These are phyloP conservation scores for Sclerotinia nivalis DNA, from an alignment of 2,329 filamentous ascomycete genomes.

Conservation along the genomic window DNA sequence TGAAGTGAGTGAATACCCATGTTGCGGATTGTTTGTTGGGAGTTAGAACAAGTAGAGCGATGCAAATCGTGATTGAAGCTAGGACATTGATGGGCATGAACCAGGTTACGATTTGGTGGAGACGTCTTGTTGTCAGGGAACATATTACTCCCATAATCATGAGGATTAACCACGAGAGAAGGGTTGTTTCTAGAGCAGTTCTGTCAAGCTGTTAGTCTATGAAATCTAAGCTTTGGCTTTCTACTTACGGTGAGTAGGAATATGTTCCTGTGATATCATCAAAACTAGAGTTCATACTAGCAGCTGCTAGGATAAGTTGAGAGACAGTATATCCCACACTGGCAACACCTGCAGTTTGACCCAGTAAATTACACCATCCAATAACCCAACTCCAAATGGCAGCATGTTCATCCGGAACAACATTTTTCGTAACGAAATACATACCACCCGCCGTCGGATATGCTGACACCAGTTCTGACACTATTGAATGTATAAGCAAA, in stretches of 20 bases:
- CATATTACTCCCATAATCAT: conserved; percentile 58
- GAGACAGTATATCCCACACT: conserved; percentile 63
- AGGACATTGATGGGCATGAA: conserved; percentile 65
- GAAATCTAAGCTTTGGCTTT: not conserved
- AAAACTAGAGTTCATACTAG: conserved; percentile 60
- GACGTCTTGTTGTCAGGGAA: conserved; percentile 59
- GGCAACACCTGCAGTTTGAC: conserved; percentile 63
- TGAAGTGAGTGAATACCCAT: conserved; percentile 63
- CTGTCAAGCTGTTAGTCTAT: conserved; percentile 41
- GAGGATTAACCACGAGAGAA: conserved; percentile 57
- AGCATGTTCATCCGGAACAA: conserved; percentile 60
- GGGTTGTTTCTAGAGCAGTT: conserved; percentile 57
- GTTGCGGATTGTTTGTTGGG: conserved; percentile 58
- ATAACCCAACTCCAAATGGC: conserved; percentile 66
- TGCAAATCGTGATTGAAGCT: conserved; percentile 60
- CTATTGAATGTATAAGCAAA: conserved; percentile 38
- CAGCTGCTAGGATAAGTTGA: conserved; percentile 63
- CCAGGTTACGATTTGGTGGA: conserved; percentile 62
- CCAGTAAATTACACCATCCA: conserved; percentile 67
- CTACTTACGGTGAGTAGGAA: conserved; percentile 56
- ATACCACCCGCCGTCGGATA: conserved; percentile 68
- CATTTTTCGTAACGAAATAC: conserved; percentile 68
- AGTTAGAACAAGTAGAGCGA: conserved; percentile 58
- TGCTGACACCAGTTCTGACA: conserved; percentile 65
- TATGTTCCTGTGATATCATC: conserved; percentile 47